Evolutionary conservation across 2,329 filamentous ascomycete genomes (phyloP), one percentile per base, ranked within the genome.

Genomic region (Diaporthe caulivora): DNA sequence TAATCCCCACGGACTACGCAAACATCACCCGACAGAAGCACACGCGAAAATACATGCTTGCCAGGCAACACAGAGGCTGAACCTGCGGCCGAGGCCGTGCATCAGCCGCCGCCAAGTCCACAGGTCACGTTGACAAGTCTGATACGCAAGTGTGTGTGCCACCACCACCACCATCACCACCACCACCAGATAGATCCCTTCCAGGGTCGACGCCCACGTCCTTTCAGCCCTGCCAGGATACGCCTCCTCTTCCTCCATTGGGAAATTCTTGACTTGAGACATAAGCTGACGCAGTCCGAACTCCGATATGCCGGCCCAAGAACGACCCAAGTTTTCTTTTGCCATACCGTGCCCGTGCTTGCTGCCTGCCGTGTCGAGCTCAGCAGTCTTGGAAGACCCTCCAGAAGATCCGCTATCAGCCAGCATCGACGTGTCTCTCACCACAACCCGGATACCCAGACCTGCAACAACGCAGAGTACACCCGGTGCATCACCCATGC

Each of bases 31-130:
- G 13, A 17, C 21, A 26, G 21, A 51, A 21, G 17, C n/a, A 47
- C 13, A 26, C n/a, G 18, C n/a, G 26, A 26, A 17, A 15, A 26
- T 34, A 24, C 62, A 24, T 26, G 42, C 24, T 51, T 18, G 42
- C 24, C 37, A n/a, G 62, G 29, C 53, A 21, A 49, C 62, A 51
- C 62, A 49, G 62, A 51, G 62, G 60, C 60, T 65, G 62, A 65
- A 51, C 13, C 9, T 51, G 60, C n/a, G 29, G 29, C 62, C 44
- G 44, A 65, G 44, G 15, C 29, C 47, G 47, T 51, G 29, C 62
- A 37, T 53, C 62, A 67, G 62, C 62, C 62, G 62, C 62, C 62
- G 62, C 62, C 62, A 49, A 51, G 62, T 53, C 62, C 62, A 31
- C 62, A 53, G 62, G 62, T 67, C 62, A 67, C 62, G 62, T 67